These are phyloP conservation scores for Puccinia novopanici DNA, from an alignment of 1,284 basidiomycete genomes.

Conservation along the genomic window DNA sequence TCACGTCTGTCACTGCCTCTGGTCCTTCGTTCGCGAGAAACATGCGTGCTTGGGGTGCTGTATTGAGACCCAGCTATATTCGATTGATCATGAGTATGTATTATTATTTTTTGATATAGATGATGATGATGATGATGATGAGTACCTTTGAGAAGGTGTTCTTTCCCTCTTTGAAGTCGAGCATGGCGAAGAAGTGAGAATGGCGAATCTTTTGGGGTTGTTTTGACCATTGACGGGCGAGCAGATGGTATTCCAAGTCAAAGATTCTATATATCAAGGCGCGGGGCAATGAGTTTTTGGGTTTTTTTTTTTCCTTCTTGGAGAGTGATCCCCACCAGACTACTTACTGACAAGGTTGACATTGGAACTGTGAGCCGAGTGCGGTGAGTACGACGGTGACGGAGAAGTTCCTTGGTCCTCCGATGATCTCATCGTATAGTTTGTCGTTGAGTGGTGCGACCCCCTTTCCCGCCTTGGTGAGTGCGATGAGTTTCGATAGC, in stretches of 20 bases:
- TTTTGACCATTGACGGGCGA: conserved; percentile 77
- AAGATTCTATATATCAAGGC: conserved; percentile 68
- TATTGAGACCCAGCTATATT: conserved; percentile 67
- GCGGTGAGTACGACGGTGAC: conserved; percentile 82
- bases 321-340: not conserved
- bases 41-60: conserved; percentile 79
- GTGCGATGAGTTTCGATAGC: conserved; percentile 12
- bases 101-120: too few relatives aligned
- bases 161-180: conserved; percentile 78
- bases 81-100: not conserved
- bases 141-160: conserved; percentile 76
- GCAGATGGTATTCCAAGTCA: conserved; percentile 73
- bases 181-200: conserved; percentile 83
- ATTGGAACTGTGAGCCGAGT: conserved; percentile 71
- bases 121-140: too few relatives aligned
- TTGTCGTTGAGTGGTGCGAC: conserved; percentile 75
- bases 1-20: conserved; percentile 63
- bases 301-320: not conserved
- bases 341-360: conserved; percentile 62
- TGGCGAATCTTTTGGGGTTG: conserved; percentile 68
- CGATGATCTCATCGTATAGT: conserved; percentile 71
- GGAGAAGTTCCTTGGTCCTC: conserved; percentile 74
- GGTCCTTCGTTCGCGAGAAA: conserved; percentile 74
- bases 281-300: not conserved
- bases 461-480: conserved; percentile 61